Evolutionary conservation across 495 filamentous ascomycete species (phyloP).

Genomic region (Penicillium coprophilum): DNA sequence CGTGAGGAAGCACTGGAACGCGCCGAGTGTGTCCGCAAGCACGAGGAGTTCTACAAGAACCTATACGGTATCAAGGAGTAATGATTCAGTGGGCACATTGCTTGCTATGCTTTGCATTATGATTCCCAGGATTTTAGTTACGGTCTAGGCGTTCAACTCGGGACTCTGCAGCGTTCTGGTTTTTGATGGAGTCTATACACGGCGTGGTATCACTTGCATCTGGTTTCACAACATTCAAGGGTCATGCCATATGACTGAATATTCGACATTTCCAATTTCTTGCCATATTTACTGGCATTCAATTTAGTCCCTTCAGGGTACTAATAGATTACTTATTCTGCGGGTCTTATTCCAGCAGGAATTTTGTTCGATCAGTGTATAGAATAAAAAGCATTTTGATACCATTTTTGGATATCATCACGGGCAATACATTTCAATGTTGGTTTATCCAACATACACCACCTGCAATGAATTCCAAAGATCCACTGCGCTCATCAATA

Average conservation of each 20-base stretch:
- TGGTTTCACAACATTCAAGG: not conserved
- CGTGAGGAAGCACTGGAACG: slow-evolving; percentile 73
- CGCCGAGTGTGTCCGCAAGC: slow-evolving; percentile 9
- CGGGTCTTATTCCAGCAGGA: not conserved
- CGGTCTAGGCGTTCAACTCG: not conserved
- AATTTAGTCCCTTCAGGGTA: not conserved
- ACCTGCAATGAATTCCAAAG: not conserved
- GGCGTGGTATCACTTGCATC: slow-evolving; percentile 1
- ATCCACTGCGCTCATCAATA: not conserved
- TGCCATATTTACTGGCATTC: not conserved
- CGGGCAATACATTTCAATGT: not conserved
- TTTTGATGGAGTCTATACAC: not conserved
- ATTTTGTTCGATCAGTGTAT: not conserved
- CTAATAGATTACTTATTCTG: not conserved
- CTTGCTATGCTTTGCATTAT: slow-evolving; percentile 1
- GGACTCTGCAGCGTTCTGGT: not conserved
- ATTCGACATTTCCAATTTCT: not conserved
- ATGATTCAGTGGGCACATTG: not conserved
- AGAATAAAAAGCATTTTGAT: not conserved
- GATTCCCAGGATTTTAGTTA: not conserved
- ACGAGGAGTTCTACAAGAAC: slow-evolving; percentile 8
- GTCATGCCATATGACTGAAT: not conserved
- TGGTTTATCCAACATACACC: not conserved
- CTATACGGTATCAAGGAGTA: slow-evolving; percentile 5
- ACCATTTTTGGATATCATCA: no score